Conservation (phyloP, 768 basidiomycete genomes). For the Lactarius vividus region DNA sequence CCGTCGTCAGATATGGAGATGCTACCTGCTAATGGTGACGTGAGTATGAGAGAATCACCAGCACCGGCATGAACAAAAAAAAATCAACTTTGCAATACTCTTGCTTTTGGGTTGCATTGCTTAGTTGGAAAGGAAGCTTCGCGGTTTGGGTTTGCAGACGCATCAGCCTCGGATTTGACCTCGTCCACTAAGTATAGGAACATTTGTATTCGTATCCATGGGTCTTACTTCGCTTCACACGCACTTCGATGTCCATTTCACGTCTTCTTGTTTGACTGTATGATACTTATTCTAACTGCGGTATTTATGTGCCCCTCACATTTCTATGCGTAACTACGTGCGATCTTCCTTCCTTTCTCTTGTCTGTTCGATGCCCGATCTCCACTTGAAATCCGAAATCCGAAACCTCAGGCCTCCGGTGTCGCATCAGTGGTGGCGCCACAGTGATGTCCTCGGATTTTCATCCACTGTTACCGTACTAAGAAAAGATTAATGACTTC, state of each 20-base stretch:
- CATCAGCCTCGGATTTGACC: not conserved
- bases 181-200: not conserved
- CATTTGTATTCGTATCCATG: not conserved
- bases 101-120: not conserved
- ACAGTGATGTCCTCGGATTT: too few relatives aligned
- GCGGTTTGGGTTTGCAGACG: not conserved
- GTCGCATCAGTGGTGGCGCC: too few relatives aligned
- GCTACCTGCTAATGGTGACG: not conserved
- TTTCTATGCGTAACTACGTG: not conserved
- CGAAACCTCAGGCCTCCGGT: too few relatives aligned
- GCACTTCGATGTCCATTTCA: not conserved
- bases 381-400: too few relatives aligned
- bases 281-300: not conserved
- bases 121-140: not conserved
- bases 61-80: not conserved
- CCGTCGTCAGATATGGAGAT: not conserved
- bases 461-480: too few relatives aligned
- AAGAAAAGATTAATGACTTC: too few relatives aligned
- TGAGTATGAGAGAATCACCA: not conserved
- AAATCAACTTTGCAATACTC: not conserved
- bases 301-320: not conserved
- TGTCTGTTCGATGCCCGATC: not conserved
- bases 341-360: not conserved
- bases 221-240: not conserved
- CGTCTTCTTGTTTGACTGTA: not conserved